Base-by-base conservation (phyloP, 2,329 filamentous ascomycete species). In the Zalaria obscura region DNA sequence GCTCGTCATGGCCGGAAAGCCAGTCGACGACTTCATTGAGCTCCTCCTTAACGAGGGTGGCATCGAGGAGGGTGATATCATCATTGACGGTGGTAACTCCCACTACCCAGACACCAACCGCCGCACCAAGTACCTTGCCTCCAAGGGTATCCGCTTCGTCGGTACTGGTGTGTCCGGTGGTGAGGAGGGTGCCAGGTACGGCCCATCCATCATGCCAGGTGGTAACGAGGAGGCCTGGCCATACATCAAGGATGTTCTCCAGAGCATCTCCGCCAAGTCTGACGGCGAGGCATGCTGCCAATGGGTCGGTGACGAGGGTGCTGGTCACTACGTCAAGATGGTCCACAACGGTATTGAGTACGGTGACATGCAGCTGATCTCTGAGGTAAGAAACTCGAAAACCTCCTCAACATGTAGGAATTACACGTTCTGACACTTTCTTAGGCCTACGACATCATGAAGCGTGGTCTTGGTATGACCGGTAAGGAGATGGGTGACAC, bases 271-370 rank as follows among this genome's bases (percentile, higher is more conserved):
- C 50, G 91, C 91, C 67, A 96, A 98, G 80, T 93, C 84, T 67
- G 89, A 95, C 60, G 81, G 80, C 58, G 91, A 98, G 76, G 72
- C 91, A 52, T 98, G 91, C 80, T 98, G 91, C 64, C 91, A 98
- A 70, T 98, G 91, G 91, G 91, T 98, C 58, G 91, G 91, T 72
- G 91, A 96, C 70, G 87, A 96, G 68, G 91, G 91, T 78, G 85
- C 91, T 70, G 91, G 91, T 57, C 91, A 98, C 80, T 98, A 95
- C 76, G 89, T 98, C 75, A 98, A 98, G 84, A 98, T 98, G 91
- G 91, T 98, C 50, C 91, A 98, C 82, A 98, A 98, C 72, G 91
- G 91, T 77, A 98, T 98, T 58, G 91, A 98, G 73, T 98, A 98
- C 66, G 91, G 91, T 79, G 91, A 98, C 73, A 98, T 98, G 91